Base-by-base conservation (phyloP, 805 yeast genomes). In the Wickerhamiella allomyrinae region DNA sequence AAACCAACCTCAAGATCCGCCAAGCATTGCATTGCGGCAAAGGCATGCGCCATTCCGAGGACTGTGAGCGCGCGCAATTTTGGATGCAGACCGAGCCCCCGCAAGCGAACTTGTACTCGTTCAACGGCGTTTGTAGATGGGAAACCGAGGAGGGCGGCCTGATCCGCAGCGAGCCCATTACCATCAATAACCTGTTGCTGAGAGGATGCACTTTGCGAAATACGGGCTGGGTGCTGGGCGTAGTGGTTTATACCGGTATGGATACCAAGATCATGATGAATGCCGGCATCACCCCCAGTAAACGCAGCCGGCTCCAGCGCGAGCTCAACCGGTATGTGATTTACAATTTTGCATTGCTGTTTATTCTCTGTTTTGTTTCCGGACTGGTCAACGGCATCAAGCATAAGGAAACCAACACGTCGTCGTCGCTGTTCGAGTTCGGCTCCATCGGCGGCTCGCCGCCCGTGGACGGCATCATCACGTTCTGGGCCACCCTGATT, bases 261-360 rank as follows among this genome's bases (percentile, higher is more conserved):
- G 91, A 82, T 49, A 70, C 89, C 6, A 83, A 82, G 59, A 78
- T 82, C 47, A 77, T 81, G 81, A 64, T 82, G 45, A 82, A 83
- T 56, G 72, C 89, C 2, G 93, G 93, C 41, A 66, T 73, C 20
- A 81, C 93, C 0, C 93, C 93, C 8, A 76, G 80, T 2, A 82
- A 82, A 56, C 70, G 74, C 29, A 75, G 83, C 11, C 70, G 71
- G 52, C 76, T 82, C 40, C 70, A 89, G 2, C 66, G 72, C 39
- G 82, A 79, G 55, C 70, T 82, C 54, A 83, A 82, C 57, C 56
- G 71, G 29, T 75, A 77, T 34, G 87, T 82, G 34, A 53, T 76
- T 31, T 65, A 76, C 57, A 82, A 82, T 57, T 82, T 82, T 54
- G 55, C 62, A 2, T 59, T 81, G 27, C 61, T 82, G 43, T 79